Evolutionary conservation across 83 land plant species (phyloP), one percentile per base, ranked within the genome.

Genomic region (Thuja plicata): DNA sequence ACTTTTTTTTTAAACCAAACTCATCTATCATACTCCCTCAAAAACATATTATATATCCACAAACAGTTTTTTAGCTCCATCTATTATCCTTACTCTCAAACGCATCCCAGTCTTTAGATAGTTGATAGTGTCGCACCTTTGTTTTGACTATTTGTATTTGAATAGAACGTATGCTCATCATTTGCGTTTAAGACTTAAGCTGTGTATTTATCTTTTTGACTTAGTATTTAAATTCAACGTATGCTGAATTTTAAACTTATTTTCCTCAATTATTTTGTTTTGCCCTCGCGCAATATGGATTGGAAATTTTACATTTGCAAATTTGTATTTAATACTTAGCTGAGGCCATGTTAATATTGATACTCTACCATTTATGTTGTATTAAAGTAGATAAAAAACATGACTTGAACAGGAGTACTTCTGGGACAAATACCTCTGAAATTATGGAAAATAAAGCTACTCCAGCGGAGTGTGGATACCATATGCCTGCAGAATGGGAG

Each of bases 401-500:
- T 78, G 82, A 78, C 82, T 38, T 78, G 82, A 38, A 78, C 82
- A 79, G 46, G 83, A 79, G 83, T 79, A 34, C 8, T 41, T 79
- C 27, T 38, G 37, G 83, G 83, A 37, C 83, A n/a, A 85, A 85
- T 16, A 32, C 13, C 45, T 55, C 82, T 32, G 19, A 40, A 41
- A 54, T 71, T 71, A 89, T 86, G 91, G 91, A 89, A 16, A 40
- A 79, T 87, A 66, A 86, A 45, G 93, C 88, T 80, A 82, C 32
- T 15, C 94, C 94, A 8, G 85, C 88, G 5, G 60, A 50, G 37
- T 37, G 77, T 37, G 96, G 95, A 24, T 97, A 57, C 91, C 89
- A 50, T 87, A 97, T 97, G 99, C 98, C 99, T 34, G 98, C 98
- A 0, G 98, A 97, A 83, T 97, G 97, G 97, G 95, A 95, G 87